Percentiles rank a stretch among this genome's conserved stretches.
phyloP scores from a whole-genome alignment of 1,139 yeast species.

The Diutina siamensis region DNA sequence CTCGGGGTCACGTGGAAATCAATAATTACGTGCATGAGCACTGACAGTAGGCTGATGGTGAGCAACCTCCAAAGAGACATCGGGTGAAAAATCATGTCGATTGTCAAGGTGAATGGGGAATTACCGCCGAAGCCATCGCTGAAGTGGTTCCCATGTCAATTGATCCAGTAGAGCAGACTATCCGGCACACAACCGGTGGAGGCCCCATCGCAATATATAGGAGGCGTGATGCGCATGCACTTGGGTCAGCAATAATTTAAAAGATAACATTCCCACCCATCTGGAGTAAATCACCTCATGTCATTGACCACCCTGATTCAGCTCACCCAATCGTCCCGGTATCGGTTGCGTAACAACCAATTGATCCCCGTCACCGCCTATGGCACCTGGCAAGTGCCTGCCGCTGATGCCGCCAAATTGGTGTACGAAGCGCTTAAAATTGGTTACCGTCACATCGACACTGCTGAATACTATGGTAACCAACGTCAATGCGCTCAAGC shows the following conservation, averaged over 20 bases:
- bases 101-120: no score
- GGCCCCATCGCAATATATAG: neutral
- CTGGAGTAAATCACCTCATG: neutral
- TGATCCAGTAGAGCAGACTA: neutral
- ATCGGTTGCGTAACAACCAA: slow-evolving; percentile 23
- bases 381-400: slow-evolving; percentile 43
- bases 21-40: no score
- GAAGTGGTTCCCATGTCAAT: neutral
- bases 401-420: slow-evolving; percentile 23
- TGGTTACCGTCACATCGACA: slow-evolving; percentile 66
- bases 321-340: slow-evolving; percentile 10
- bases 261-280: neutral
- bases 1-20: no score
- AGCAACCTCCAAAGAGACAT: no score
- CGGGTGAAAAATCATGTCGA: no score
- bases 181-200: neutral
- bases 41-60: no score
- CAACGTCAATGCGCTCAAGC: slow-evolving; percentile 37
- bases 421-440: slow-evolving; percentile 41
- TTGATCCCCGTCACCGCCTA: slow-evolving; percentile 47
- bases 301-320: slow-evolving; percentile 8
- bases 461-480: slow-evolving; percentile 47
- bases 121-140: no score
- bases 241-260: neutral
- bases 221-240: neutral